Evolutionary conservation across 257 asterid species (phyloP), one percentile per base, ranked within the genome.

Genomic region (Solanum etuberosum): DNA sequence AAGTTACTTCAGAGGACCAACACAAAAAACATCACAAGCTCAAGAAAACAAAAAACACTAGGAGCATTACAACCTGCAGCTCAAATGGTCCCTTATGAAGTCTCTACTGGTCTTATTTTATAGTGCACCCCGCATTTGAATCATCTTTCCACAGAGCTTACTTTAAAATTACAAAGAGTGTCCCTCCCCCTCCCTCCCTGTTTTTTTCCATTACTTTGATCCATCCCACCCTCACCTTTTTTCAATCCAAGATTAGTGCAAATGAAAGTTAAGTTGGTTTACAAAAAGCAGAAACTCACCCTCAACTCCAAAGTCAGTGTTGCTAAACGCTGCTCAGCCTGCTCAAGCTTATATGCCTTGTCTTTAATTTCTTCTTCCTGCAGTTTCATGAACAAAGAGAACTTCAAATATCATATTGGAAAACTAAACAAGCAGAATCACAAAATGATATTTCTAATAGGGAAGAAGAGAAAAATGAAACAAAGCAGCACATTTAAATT

Each of bases 281-380:
- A 31, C 29, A 40, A 38, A 85, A n/a, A 86, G 83, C 54, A 86
- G 88, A 89, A 88, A 76, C 94, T 89, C 90, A 97, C 99, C 99
- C 92, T 93, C 90, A 97, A 84, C 85, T 94, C 98, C 91, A 92
- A 82, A 91, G 92, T 93, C 89, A 97, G 84, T 86, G 98, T 97
- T 67, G 97, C 92, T 93, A 94, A 83, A 35, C 93, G 98, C 92
- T 96, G 96, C 91, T 96, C 99, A 43, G 96, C 96, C 88, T 93
- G 95, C 93, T 95, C 99, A 91, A 95, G 89, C 90, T 89, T 96
- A 48, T 94, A 59, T 35, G 93, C 82, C 92, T 96, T 97, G 59
- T 89, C 95, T 92, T 92, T 97, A 80, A 94, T 90, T 89, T 93
- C 99, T 83, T 94, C 95, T 40, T 97, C 99, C 99, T 97, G 92